Evolutionary conservation across 176 grass and related monocot species (phyloP).

Genomic region (Lolium perenne): DNA sequence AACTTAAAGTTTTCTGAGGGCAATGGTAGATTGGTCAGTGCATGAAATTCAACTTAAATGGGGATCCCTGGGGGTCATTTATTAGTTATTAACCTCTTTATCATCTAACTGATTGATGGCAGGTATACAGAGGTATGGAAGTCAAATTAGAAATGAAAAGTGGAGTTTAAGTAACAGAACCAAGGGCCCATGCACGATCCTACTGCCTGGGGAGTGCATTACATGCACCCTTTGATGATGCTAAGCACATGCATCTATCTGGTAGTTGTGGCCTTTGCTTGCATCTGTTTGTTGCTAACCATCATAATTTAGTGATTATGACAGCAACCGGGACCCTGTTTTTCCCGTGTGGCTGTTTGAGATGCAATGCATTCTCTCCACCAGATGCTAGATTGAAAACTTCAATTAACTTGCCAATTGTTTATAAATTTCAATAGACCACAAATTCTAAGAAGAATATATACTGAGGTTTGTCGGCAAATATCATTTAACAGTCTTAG

Average conservation of each 20-base stretch:
- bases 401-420: neutral
- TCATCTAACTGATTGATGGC: neutral
- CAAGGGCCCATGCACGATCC: constrained; percentile 30
- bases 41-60: neutral
- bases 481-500: neutral
- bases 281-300: neutral
- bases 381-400: neutral
- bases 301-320: constrained; percentile 38
- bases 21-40: neutral
- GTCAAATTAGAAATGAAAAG: constrained; percentile 20
- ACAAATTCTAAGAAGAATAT: neutral
- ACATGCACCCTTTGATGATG: constrained; percentile 25
- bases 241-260: constrained; percentile 19
- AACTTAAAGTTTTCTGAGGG: neutral
- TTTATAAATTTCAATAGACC: neutral
- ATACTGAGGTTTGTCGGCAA: constrained; percentile 32
- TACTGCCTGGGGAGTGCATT: constrained; percentile 29
- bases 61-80: neutral
- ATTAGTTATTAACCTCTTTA: neutral
- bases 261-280: constrained; percentile 40
- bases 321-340: neutral
- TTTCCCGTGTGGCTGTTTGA: constrained; percentile 2
- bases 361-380: constrained; percentile 25
- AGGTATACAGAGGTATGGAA: neutral
- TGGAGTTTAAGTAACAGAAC: neutral